phyloP scores from a whole-genome alignment of 352 stramenopile genomes.

The Globisporangium recalcitrans region DNA sequence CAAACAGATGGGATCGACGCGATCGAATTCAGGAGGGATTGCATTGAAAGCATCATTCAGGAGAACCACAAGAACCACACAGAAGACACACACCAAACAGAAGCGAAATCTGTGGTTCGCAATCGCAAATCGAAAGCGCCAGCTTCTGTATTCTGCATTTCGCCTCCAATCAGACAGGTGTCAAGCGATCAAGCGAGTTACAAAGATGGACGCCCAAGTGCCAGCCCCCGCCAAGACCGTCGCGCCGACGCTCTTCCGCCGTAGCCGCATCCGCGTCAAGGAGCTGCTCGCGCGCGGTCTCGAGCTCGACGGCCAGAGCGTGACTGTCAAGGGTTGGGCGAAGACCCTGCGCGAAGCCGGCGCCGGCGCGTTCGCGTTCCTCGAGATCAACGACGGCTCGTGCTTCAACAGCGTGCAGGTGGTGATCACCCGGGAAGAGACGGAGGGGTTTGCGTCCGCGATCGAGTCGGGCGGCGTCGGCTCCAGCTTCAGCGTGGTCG shows the following conservation, averaged over 20 bases:
- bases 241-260: slow-evolving; percentile 64
- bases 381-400: slow-evolving; percentile 95
- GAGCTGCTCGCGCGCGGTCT: slow-evolving; percentile 61
- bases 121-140: too few species aligned
- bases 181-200: slow-evolving; percentile 1
- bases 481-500: slow-evolving; percentile 77
- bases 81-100: background rate
- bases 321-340: slow-evolving; percentile 93
- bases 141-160: slow-evolving; percentile 13
- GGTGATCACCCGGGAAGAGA: slow-evolving; percentile 74
- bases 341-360: slow-evolving; percentile 88
- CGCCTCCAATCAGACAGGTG: background rate
- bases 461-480: slow-evolving; percentile 82
- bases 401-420: slow-evolving; percentile 86
- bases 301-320: slow-evolving; percentile 69
- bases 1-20: background rate
- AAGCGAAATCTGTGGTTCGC: slow-evolving; percentile 6
- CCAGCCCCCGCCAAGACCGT: slow-evolving; percentile 33
- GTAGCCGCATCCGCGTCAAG: slow-evolving; percentile 83
- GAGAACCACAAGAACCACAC: background rate
- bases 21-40: background rate
- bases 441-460: slow-evolving; percentile 71
- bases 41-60: too few species aligned
- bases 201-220: slow-evolving; percentile 47
- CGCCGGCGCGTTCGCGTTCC: slow-evolving; percentile 89